Evolutionary conservation across 805 yeast species (phyloP).

Genomic region (Maudiozyma saulgeensis): DNA sequence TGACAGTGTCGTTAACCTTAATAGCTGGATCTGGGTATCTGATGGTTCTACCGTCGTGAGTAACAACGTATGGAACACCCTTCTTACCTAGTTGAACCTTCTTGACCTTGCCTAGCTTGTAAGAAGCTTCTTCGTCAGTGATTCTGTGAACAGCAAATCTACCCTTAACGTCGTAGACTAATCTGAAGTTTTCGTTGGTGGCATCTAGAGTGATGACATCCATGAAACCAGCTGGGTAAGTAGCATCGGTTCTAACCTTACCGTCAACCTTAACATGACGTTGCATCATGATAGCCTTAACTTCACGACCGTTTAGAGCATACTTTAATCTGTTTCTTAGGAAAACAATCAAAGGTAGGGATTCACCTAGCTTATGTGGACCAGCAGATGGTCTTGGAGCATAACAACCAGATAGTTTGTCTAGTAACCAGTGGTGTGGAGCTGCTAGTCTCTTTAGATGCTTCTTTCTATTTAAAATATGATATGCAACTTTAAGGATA

Average conservation of each 20-base stretch:
- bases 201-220: conserved; percentile 96
- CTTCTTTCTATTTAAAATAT: conserved; percentile 51
- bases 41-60: conserved; percentile 99
- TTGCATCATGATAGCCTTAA: conserved; percentile 95
- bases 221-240: conserved; percentile 99
- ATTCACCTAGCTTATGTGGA: conserved; percentile 98
- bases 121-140: conserved; percentile 95
- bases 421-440: conserved; percentile 99
- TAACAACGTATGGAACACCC: conserved; percentile 96
- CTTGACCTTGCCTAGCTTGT: conserved; percentile 97
- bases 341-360: conserved; percentile 92
- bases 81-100: conserved; percentile 97
- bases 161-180: conserved; percentile 96
- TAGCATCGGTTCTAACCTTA: conserved; percentile 97
- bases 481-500: neutral
- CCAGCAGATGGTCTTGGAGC: conserved; percentile 99
- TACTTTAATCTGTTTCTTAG: conserved; percentile 98
- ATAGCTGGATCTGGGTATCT: conserved; percentile 98
- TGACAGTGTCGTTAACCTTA: conserved; percentile 96
- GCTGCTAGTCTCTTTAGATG: conserved; percentile 99
- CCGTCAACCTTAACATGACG: conserved; percentile 98
- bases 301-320: conserved; percentile 98
- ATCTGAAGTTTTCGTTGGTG: conserved; percentile 98
- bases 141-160: conserved; percentile 99
- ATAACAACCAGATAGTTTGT: conserved; percentile 98